These are phyloP conservation scores for Citrullus mucosospermus DNA, from an alignment of 306 rosid genomes.

Conservation along the genomic window DNA sequence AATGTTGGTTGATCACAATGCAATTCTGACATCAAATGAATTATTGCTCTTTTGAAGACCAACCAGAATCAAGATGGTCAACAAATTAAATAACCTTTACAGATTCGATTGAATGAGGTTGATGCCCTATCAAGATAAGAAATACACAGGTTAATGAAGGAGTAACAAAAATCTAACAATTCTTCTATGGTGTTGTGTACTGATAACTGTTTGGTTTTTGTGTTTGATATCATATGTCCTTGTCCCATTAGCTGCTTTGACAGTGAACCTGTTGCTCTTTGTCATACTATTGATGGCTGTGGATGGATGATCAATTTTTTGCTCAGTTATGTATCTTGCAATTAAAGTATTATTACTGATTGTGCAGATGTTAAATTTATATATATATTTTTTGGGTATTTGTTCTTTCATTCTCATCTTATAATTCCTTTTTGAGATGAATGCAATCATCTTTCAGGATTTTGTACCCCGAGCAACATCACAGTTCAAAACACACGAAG, in stretches of 20 bases:
- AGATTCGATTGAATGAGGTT: neutral
- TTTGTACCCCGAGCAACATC: slow-evolving; percentile 32
- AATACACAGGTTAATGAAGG: neutral
- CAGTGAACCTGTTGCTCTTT: neutral
- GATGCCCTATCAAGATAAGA: neutral
- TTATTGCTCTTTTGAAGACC: neutral
- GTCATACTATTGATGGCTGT: neutral
- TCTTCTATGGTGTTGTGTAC: neutral
- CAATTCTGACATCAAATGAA: neutral
- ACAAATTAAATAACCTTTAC: neutral
- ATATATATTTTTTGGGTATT: neutral
- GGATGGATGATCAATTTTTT: neutral
- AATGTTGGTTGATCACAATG: neutral
- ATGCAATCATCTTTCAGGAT: slow-evolving; percentile 28
- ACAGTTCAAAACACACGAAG: slow-evolving; percentile 42
- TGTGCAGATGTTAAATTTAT: neutral
- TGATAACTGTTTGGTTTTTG: neutral
- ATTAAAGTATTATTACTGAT: neutral
- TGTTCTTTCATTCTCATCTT: neutral
- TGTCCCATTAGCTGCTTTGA: neutral
- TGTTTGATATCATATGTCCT: neutral
- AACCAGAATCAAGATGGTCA: neutral
- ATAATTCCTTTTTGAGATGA: neutral
- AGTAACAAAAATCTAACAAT: neutral
- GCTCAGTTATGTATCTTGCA: neutral